Conservation (phyloP, 345 rosid species). For the Carallia pectinifolia region DNA sequence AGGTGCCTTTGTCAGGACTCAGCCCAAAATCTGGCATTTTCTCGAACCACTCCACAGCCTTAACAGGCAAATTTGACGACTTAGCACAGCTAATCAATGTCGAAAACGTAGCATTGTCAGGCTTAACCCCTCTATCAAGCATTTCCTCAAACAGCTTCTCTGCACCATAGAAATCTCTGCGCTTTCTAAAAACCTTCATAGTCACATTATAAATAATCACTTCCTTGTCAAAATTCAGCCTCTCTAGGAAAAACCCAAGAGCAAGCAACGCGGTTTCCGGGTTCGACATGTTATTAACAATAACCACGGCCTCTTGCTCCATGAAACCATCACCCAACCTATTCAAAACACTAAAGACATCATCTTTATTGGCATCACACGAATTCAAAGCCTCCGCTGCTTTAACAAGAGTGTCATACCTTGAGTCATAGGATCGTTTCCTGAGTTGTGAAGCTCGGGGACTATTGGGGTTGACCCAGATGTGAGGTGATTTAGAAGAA, state of each 20-base stretch:
- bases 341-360: constrained; percentile 41
- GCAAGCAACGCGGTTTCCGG: constrained; percentile 55
- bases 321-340: constrained; percentile 45
- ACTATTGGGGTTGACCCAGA: constrained; percentile 87
- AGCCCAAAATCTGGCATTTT: constrained; percentile 65
- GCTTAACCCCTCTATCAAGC: constrained; percentile 62
- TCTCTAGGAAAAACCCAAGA: constrained; percentile 45
- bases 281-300: constrained; percentile 80
- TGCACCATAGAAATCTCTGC: constrained; percentile 52
- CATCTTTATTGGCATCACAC: constrained; percentile 39
- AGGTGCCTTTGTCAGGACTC: constrained; percentile 64
- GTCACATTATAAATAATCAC: constrained; percentile 79
- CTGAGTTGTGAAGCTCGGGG: constrained; percentile 66
- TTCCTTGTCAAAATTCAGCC: constrained; percentile 40
- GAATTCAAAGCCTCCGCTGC: constrained; percentile 58
- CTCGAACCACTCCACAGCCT: constrained; percentile 90
- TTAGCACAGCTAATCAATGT: constrained; percentile 78
- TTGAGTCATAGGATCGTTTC: constrained; percentile 60
- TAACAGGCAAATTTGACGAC: constrained; percentile 48
- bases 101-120: constrained; percentile 70
- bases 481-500: constrained; percentile 33
- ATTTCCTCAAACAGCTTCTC: constrained; percentile 78
- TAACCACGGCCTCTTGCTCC: constrained; percentile 77
- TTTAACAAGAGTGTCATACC: constrained; percentile 65
- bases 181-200: constrained; percentile 63